Evolutionary conservation across 306 rosid species (phyloP), one percentile per base, ranked within the genome.

Genomic region (Ormosia emarginata): DNA sequence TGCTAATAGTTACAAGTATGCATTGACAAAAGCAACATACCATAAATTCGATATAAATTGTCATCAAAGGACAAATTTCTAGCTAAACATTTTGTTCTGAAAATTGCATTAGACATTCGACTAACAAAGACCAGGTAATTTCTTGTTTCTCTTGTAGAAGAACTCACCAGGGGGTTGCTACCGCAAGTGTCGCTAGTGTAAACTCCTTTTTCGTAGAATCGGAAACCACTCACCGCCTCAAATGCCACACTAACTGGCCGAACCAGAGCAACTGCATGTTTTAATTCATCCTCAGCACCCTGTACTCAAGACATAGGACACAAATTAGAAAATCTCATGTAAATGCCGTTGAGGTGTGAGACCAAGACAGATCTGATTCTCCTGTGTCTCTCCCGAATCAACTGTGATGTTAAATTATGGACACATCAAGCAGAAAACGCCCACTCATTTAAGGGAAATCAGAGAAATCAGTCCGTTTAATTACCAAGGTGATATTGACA

Each of bases 181-280:
- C 98, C 97, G 79, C 98, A 96, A 12, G 85, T 77, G 13, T 85
- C 41, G 68, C 91, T 93, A 70, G 97, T 86, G 92, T 85, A 96
- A 29, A 96, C 98, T 82, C 99, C 99, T 6, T 76, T 46, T 75
- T 86, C 75, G 88, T 96, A 96, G 24, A 88, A 82, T 62, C 85
- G 86, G 85, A 96, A 96, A 65, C 43, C 75, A 0, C 0, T 3
- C 56, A 86, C 90, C 69, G 86, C 98, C 85, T 96, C 44, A 85
- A 92, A 96, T 63, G 99, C 98, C 64, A 96, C 89, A 82, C 98
- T 96, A 80, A 96, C 99, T 13, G 99, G 99, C 80, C 97, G 86
- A 78, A 74, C 92, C 67, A 91, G 65, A 66, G 91, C 99, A 86
- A 96, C 92, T 2, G 99, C 99, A 73, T 93, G 91, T 91, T 93